Percentiles rank a stretch among this genome's conserved stretches.
Conservation (phyloP, 2,329 filamentous ascomycete genomes). For the Pestalotiopsis sp. region DNA sequence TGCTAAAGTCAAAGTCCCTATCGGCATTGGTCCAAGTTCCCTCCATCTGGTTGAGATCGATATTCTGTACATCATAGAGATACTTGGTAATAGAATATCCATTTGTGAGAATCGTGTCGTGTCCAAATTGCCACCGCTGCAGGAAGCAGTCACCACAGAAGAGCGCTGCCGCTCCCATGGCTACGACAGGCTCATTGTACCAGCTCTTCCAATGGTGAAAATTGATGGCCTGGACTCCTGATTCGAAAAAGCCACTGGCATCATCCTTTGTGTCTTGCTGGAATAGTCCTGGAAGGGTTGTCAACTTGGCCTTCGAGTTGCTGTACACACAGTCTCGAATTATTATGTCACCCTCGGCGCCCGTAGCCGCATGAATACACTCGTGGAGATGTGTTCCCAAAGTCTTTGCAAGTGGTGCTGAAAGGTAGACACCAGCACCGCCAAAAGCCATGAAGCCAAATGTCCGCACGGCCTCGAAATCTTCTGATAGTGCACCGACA, state of each 20-base stretch:
- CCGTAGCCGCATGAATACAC: conserved; percentile 47
- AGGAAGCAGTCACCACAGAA: conserved; percentile 63
- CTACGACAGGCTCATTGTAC: conserved; percentile 52
- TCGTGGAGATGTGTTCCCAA: conserved; percentile 48
- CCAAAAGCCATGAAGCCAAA: conserved; percentile 64
- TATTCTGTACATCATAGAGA: conserved; percentile 34
- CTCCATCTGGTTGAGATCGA: conserved; percentile 51
- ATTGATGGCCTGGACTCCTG: conserved; percentile 53
- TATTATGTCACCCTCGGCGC: conserved; percentile 53
- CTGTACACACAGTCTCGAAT: conserved; percentile 59
- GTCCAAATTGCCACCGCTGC: conserved; percentile 52
- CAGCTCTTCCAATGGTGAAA: conserved; percentile 67
- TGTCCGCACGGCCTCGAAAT: conserved; percentile 48
- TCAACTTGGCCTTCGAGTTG: conserved; percentile 55
- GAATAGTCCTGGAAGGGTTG: conserved; percentile 54
- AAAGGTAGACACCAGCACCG: conserved; percentile 62
- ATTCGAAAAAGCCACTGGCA: conserved; percentile 61
- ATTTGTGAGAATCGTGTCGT: conserved; percentile 56
- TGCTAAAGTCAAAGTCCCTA: conserved; percentile 51
- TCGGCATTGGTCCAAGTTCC: conserved; percentile 53
- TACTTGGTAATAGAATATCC: conserved; percentile 60
- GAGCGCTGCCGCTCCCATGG: conserved; percentile 48
- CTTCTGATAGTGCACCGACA: conserved; percentile 60
- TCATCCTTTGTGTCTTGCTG: conserved; percentile 60
- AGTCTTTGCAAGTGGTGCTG: conserved; percentile 49